Base-by-base conservation (phyloP, 1,284 basidiomycete species). In the Termitomyces sp. region DNA sequence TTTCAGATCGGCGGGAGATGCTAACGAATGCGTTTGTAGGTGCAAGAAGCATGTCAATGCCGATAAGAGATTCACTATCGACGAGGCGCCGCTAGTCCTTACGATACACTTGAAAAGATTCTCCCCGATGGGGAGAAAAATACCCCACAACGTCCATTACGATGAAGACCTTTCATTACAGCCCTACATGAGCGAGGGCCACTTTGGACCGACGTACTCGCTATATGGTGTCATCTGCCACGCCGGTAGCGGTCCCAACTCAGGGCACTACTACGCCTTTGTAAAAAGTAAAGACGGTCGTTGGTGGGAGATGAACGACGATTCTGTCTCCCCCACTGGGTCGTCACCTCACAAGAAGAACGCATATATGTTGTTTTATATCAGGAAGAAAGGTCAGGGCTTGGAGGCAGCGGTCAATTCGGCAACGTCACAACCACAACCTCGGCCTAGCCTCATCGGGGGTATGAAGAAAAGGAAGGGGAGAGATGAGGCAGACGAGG, bases 41-140 rank as follows among this genome's bases (percentile, higher is more conserved):
- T 97, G 95, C 78, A 94, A 94, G 70, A 89, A 85, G 66, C 80
- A 84, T 46, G 94, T 96, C 46, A 80, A 85, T 55, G 94, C 94
- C 4, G 85, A 91, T 62, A 98, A 98, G 70, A 81, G 82, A 33
- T 94, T 97, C 68, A 90, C 89, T 13, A 76, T 99, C 52, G 85
- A 96, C 53, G 81, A 92, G 55, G 90, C 94, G 1, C 97, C 97
- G 0, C 73, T 83, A 19, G 87, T 95, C n/a, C 80, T 99, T 34
- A 98, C 95, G 0, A 79, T 99, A n/a, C 97, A 99, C 66, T 76
- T 99, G 40, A 99, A 99, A 73, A 86, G 97, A 17, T 99, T 99
- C 71, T 90, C 90, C 9, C 90, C 92, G 0, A 77, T 90, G 49
- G 96, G 96, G 19, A 80, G 87, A 56, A 98, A 98, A 74, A 86